phyloP scores from a whole-genome alignment of 2,329 filamentous ascomycete species.

The Cercospora berteroae region DNA sequence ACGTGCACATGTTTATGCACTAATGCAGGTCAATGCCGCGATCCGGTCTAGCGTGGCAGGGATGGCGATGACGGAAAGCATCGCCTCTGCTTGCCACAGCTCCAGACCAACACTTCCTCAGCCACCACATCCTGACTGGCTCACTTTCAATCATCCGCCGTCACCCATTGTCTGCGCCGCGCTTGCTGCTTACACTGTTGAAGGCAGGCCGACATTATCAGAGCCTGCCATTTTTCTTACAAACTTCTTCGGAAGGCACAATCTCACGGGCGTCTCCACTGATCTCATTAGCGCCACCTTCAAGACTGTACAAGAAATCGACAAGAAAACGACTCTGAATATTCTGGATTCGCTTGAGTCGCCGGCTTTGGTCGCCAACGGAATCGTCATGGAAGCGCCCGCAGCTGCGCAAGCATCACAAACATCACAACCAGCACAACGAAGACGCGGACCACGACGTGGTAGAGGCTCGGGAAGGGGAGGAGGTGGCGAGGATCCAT shows the following conservation, averaged over 20 bases:
- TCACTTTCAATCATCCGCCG: slow-evolving; percentile 13
- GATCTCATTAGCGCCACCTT: background rate
- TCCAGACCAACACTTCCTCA: background rate
- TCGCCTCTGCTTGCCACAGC: background rate
- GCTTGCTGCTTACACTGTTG: slow-evolving; percentile 18
- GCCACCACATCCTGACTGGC: slow-evolving; percentile 5
- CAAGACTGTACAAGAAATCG: background rate
- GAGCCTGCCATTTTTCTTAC: slow-evolving; percentile 19
- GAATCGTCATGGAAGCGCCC: slow-evolving; percentile 16
- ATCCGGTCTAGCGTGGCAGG: background rate
- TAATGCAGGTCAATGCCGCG: background rate
- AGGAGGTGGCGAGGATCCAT: slow-evolving; percentile 25
- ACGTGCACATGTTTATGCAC: background rate
- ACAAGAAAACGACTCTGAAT: background rate
- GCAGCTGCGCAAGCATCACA: slow-evolving; percentile 1
- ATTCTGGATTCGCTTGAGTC: background rate
- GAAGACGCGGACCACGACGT: slow-evolving; percentile 29
- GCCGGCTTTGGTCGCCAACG: background rate
- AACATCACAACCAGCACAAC: slow-evolving; percentile 8
- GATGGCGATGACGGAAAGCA: background rate
- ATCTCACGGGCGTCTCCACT: background rate
- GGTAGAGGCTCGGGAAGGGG: slow-evolving; percentile 31
- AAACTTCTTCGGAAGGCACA: background rate
- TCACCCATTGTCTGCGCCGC: background rate
- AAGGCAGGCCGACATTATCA: slow-evolving; percentile 22